Evolutionary conservation across 1,284 basidiomycete species (phyloP).

Genomic region (Apiotrichum gamsii): DNA sequence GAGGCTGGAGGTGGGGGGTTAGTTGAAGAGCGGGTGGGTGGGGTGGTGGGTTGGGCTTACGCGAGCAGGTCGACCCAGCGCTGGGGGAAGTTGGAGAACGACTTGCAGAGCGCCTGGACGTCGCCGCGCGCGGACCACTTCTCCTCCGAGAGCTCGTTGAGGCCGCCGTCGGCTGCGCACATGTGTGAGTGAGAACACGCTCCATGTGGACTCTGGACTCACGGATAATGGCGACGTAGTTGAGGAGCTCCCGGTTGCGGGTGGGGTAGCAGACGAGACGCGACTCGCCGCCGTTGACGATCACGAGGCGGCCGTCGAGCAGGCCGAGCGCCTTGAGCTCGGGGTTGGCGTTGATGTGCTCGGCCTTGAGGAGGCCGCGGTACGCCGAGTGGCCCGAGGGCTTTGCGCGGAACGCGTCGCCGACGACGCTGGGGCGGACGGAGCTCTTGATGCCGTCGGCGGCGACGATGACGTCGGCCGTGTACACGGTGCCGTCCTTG

Average conservation of each 20-base stretch:
- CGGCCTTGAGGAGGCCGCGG: conserved; percentile 23
- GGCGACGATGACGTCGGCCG: conserved; percentile 31
- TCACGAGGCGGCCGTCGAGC: conserved; percentile 10
- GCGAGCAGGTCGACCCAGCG: conserved; percentile 15
- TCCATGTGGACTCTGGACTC: conserved; percentile 5
- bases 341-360: conserved; percentile 16
- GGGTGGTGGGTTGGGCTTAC: too few relatives aligned
- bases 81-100: conserved; percentile 25
- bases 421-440: conserved; percentile 24
- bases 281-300: conserved; percentile 20
- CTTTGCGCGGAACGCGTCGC: conserved; percentile 1
- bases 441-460: conserved; percentile 36
- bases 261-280: conserved; percentile 26
- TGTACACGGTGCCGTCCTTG: conserved; percentile 19
- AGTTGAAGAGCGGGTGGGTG: too few relatives aligned
- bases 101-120: conserved; percentile 20
- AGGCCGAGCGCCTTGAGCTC: conserved; percentile 15
- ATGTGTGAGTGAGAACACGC: background rate
- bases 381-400: conserved; percentile 34
- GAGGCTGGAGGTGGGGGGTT: too few relatives aligned
- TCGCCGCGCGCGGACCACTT: conserved; percentile 29
- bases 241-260: conserved; percentile 24
- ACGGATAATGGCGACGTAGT: conserved; percentile 30
- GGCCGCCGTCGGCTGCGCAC: conserved; percentile 23
- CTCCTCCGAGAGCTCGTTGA: conserved; percentile 27